phyloP scores from a whole-genome alignment of 192 early-diverging fungal species.

The Obelidium mucronatum region DNA sequence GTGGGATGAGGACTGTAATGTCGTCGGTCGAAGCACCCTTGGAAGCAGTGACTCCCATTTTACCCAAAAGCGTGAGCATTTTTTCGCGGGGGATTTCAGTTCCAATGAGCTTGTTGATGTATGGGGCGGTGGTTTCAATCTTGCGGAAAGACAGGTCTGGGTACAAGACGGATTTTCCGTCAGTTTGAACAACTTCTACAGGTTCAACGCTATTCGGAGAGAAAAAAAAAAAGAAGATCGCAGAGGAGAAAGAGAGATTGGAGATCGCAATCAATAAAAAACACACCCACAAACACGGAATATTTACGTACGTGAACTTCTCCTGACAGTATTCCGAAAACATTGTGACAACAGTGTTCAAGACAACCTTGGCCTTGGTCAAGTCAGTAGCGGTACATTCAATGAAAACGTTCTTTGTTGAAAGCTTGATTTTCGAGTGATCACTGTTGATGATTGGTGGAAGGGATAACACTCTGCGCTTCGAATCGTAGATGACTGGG shows the following conservation, averaged over 20 bases:
- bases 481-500: constrained; percentile 90
- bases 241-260: constrained; percentile 2
- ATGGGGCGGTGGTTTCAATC: constrained; percentile 77
- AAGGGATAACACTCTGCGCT: constrained; percentile 85
- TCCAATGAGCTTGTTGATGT: constrained; percentile 90
- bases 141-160: constrained; percentile 77
- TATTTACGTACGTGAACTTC: constrained; percentile 83
- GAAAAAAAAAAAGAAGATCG: constrained; percentile 5
- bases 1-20: constrained; percentile 81
- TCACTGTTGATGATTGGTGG: constrained; percentile 99
- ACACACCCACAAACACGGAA: not conserved
- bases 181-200: constrained; percentile 87
- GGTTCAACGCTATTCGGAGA: constrained; percentile 77
- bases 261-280: not conserved
- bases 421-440: constrained; percentile 94
- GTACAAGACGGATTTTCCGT: constrained; percentile 70
- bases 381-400: constrained; percentile 97
- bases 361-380: constrained; percentile 91
- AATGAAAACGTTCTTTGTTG: constrained; percentile 96
- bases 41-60: constrained; percentile 85
- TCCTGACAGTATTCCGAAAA: constrained; percentile 93
- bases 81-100: constrained; percentile 69
- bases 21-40: constrained; percentile 52
- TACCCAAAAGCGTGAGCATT: constrained; percentile 77
- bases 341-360: constrained; percentile 95